Percentiles rank a stretch among this genome's conserved stretches.
These are phyloP conservation scores for Euphrasia confusa DNA, from an alignment of 257 asterid species.

Conservation along the genomic window DNA sequence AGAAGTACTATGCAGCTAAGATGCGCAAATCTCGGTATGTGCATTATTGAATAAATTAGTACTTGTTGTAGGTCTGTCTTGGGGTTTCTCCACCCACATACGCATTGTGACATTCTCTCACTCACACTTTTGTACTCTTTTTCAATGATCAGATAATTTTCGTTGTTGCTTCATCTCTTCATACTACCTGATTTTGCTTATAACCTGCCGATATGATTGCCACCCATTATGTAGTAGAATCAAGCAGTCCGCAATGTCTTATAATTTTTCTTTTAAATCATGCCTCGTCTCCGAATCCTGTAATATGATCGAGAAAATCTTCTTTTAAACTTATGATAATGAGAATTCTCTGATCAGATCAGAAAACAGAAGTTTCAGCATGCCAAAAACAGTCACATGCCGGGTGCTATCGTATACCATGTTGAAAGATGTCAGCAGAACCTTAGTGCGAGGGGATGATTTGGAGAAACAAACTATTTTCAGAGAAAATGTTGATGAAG, in stretches of 20 bases:
- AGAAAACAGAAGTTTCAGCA: slow-evolving; percentile 33
- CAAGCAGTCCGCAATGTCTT: no score
- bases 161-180: background rate
- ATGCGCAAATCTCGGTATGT: slow-evolving; percentile 49
- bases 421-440: slow-evolving; percentile 53
- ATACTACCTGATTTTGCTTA: no score
- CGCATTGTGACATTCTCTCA: background rate
- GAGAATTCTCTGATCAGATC: slow-evolving; percentile 36
- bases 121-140: background rate
- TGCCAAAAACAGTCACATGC: slow-evolving; percentile 81
- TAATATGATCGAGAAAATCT: slow-evolving; percentile 12
- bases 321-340: slow-evolving; percentile 21
- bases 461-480: slow-evolving; percentile 24
- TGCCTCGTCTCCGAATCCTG: no score
- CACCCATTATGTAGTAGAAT: no score
- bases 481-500: slow-evolving; percentile 22
- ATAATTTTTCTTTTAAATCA: no score
- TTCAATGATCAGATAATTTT: background rate
- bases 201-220: no score
- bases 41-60: slow-evolving; percentile 12
- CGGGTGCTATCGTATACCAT: slow-evolving; percentile 54
- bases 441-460: slow-evolving; percentile 34
- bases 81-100: slow-evolving; percentile 1
- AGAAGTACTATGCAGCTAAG: slow-evolving; percentile 70
- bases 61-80: slow-evolving; percentile 17